A percentile compares a stretch with the other conserved stretches of the same genome.
phyloP scores from a whole-genome alignment of 306 rosid species.

The Quercus variabilis region DNA sequence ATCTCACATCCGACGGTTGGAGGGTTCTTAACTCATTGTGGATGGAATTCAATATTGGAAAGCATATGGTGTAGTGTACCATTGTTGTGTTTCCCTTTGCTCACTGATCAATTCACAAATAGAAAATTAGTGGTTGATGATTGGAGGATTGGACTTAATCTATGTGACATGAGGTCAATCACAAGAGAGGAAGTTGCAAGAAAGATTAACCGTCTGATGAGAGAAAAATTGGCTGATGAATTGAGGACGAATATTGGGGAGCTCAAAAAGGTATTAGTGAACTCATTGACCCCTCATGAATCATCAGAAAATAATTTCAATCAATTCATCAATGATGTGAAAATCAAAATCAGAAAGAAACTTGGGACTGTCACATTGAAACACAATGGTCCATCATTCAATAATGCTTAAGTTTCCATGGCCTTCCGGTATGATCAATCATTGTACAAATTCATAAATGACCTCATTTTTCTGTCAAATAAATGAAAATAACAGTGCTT shows the following conservation, averaged over 20 bases:
- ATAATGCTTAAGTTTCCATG: too few relatives aligned
- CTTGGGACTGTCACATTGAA: neutral
- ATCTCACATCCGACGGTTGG: conserved; percentile 27
- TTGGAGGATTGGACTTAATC: conserved; percentile 35
- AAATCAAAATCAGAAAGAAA: conserved; percentile 5
- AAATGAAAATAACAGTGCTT: too few relatives aligned
- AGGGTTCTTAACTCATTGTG: conserved; percentile 40
- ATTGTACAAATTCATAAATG: too few relatives aligned
- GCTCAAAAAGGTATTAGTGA: neutral
- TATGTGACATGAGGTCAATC: conserved; percentile 22
- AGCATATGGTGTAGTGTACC: conserved; percentile 33
- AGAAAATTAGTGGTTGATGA: conserved; percentile 37
- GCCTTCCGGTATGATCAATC: too few relatives aligned
- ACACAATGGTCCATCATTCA: neutral
- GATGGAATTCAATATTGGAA: conserved; percentile 36
- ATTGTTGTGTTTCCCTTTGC: conserved; percentile 26
- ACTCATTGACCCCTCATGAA: conserved; percentile 1
- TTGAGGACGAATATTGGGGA: conserved; percentile 17
- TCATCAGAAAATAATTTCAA: conserved; percentile 16
- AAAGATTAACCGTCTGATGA: conserved; percentile 25
- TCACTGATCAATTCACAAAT: conserved; percentile 27
- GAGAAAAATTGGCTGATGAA: conserved; percentile 11
- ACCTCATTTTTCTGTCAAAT: too few relatives aligned
- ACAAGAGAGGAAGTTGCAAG: conserved; percentile 16
- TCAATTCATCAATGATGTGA: conserved; percentile 17